These are phyloP conservation scores for Biscutella laevigata DNA, from an alignment of 441 rosid genomes.

Conservation along the genomic window DNA sequence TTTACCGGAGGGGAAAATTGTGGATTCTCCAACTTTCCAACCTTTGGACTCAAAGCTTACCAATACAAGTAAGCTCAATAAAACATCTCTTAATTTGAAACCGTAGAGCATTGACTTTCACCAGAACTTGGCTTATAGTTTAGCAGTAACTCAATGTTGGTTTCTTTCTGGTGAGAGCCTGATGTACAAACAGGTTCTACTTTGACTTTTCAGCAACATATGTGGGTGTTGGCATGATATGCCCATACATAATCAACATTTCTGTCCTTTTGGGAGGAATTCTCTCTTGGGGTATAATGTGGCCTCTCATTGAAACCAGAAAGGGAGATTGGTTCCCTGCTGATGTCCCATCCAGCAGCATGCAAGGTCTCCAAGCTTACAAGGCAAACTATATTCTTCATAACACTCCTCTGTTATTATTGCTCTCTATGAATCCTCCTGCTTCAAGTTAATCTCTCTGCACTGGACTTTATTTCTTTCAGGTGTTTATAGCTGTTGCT, in stretches of 20 bases:
- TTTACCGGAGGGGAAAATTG: slow-evolving; percentile 59
- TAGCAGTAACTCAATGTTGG: slow-evolving; percentile 9
- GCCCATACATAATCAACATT: slow-evolving; percentile 72
- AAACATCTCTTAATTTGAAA: not conserved
- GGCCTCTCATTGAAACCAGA: slow-evolving; percentile 75
- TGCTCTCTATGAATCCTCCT: not conserved
- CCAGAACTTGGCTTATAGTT: slow-evolving; percentile 7
- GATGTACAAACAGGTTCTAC: slow-evolving; percentile 51
- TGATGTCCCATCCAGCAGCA: slow-evolving; percentile 30
- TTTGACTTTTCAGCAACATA: slow-evolving; percentile 88
- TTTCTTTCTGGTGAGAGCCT: slow-evolving; percentile 26
- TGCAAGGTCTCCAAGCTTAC: slow-evolving; percentile 78
- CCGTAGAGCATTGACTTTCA: not conserved
- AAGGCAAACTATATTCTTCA: slow-evolving; percentile 35
- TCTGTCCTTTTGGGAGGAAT: slow-evolving; percentile 74
- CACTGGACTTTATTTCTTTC: slow-evolving; percentile 4
- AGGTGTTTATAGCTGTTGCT: slow-evolving; percentile 81
- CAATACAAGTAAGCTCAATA: slow-evolving; percentile 41
- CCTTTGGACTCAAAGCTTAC: slow-evolving; percentile 67
- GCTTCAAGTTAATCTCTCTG: slow-evolving; percentile 1
- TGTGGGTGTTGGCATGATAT: slow-evolving; percentile 93
- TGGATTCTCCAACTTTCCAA: slow-evolving; percentile 71
- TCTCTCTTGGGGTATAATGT: slow-evolving; percentile 90
- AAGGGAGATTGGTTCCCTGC: slow-evolving; percentile 67
- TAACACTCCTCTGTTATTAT: not conserved